These are phyloP conservation scores for Dendrobium officinale DNA, from an alignment of 106 monocot genomes.

Conservation along the genomic window DNA sequence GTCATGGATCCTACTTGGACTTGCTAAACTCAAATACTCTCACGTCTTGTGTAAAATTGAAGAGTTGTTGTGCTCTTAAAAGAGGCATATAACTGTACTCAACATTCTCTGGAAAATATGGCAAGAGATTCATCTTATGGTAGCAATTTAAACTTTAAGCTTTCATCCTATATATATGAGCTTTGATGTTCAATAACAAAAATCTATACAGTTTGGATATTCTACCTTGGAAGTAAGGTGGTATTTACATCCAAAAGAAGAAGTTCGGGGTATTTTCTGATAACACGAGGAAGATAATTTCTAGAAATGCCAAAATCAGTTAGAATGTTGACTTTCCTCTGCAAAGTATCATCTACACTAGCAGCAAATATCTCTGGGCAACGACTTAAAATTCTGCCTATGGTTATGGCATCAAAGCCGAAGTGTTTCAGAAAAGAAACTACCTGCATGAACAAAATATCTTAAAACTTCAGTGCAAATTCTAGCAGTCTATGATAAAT, in stretches of 20 bases:
- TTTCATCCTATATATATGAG: background rate
- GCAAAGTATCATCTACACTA: slow-evolving; percentile 60
- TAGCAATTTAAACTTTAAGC: background rate
- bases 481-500: background rate
- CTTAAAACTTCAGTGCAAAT: background rate
- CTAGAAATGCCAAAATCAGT: slow-evolving; percentile 65
- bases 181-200: background rate
- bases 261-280: slow-evolving; percentile 90
- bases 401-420: slow-evolving; percentile 53
- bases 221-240: slow-evolving; percentile 78
- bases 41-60: too few relatives aligned
- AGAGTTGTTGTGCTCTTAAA: too few relatives aligned
- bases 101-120: too few relatives aligned
- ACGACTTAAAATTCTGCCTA: slow-evolving; percentile 64
- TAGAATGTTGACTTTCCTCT: slow-evolving; percentile 63
- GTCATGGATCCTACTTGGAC: too few relatives aligned
- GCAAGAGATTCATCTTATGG: background rate
- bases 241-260: slow-evolving; percentile 62
- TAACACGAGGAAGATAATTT: slow-evolving; percentile 52
- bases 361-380: slow-evolving; percentile 83
- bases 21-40: too few relatives aligned
- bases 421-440: slow-evolving; percentile 68
- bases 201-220: background rate
- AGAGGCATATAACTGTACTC: too few relatives aligned
- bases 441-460: slow-evolving; percentile 31